Evolutionary conservation across 2,329 filamentous ascomycete genomes (phyloP).

Genomic region (Trichophyton rubrum): DNA sequence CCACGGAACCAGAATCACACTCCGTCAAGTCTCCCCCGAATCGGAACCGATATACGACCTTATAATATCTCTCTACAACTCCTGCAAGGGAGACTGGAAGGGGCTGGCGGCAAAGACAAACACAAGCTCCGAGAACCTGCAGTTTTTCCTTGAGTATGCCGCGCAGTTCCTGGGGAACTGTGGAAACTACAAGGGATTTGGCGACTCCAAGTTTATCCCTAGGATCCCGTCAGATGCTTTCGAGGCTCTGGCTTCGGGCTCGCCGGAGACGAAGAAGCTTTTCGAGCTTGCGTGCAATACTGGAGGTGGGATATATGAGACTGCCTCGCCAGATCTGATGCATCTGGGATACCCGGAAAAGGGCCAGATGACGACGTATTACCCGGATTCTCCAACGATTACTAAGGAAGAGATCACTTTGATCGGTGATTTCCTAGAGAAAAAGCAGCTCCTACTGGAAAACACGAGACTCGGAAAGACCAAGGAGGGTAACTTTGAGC

Average conservation of each 20-base stretch:
- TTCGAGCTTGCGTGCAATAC: constrained; percentile 50
- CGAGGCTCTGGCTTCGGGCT: constrained; percentile 49
- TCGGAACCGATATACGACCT: constrained; percentile 71
- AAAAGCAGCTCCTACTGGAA: constrained; percentile 57
- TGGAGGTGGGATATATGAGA: constrained; percentile 58
- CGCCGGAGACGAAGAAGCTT: constrained; percentile 47
- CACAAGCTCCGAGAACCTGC: constrained; percentile 51
- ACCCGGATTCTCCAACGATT: constrained; percentile 62
- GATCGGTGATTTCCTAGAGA: constrained; percentile 59
- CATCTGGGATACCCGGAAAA: constrained; percentile 63
- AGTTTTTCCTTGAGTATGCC: constrained; percentile 62
- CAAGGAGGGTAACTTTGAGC: constrained; percentile 51
- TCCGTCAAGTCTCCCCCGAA: constrained; percentile 71
- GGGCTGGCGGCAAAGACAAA: constrained; percentile 51
- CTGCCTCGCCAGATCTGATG: constrained; percentile 51
- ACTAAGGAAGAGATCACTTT: constrained; percentile 62
- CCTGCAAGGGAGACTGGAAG: constrained; percentile 58
- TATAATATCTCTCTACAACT: constrained; percentile 59
- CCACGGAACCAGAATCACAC: constrained; percentile 62
- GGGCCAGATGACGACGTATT: constrained; percentile 71
- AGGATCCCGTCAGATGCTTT: constrained; percentile 53
- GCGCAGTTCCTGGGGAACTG: constrained; percentile 67
- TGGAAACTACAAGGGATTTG: constrained; percentile 80
- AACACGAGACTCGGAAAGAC: constrained; percentile 65
- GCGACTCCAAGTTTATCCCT: constrained; percentile 73